phyloP scores from a whole-genome alignment of 2,329 filamentous ascomycete genomes.

The Moelleriella libera region DNA sequence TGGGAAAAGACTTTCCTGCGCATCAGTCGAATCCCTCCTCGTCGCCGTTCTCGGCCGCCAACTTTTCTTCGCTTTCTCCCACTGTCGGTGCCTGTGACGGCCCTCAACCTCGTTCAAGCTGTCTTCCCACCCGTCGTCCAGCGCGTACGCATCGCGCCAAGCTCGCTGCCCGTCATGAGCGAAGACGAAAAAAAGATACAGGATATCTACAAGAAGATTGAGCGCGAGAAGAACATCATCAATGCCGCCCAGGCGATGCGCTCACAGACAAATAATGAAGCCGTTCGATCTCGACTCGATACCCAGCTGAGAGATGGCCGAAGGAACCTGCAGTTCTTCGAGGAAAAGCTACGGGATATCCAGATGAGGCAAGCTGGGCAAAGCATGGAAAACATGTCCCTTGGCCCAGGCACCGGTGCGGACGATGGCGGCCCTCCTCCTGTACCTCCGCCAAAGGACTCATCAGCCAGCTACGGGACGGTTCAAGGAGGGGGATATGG shows the following conservation, averaged over 20 bases:
- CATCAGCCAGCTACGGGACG: constrained; percentile 30
- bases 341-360: constrained; percentile 79
- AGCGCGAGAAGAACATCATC: constrained; percentile 91
- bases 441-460: constrained; percentile 59
- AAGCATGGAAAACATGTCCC: constrained; percentile 51
- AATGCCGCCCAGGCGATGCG: constrained; percentile 90
- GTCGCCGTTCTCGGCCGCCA: too few species aligned
- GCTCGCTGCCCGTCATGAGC: constrained; percentile 36
- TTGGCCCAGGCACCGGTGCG: constrained; percentile 27
- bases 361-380: constrained; percentile 65
- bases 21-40: too few species aligned
- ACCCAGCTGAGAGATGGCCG: constrained; percentile 88
- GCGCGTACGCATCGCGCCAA: constrained; percentile 24
- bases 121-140: constrained; percentile 10
- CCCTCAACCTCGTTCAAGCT: not conserved
- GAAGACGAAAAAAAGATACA: constrained; percentile 51
- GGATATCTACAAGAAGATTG: constrained; percentile 92
- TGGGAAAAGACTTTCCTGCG: too few species aligned
- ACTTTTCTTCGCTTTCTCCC: not conserved
- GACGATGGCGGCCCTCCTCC: constrained; percentile 38
- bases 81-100: not conserved
- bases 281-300: constrained; percentile 80
- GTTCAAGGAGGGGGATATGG: constrained; percentile 39
- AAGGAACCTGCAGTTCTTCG: constrained; percentile 88
- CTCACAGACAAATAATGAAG: constrained; percentile 86